Percentiles rank a stretch among this genome's conserved stretches.
Conservation (phyloP, 768 basidiomycete species). For the Gyrodon lividus region DNA sequence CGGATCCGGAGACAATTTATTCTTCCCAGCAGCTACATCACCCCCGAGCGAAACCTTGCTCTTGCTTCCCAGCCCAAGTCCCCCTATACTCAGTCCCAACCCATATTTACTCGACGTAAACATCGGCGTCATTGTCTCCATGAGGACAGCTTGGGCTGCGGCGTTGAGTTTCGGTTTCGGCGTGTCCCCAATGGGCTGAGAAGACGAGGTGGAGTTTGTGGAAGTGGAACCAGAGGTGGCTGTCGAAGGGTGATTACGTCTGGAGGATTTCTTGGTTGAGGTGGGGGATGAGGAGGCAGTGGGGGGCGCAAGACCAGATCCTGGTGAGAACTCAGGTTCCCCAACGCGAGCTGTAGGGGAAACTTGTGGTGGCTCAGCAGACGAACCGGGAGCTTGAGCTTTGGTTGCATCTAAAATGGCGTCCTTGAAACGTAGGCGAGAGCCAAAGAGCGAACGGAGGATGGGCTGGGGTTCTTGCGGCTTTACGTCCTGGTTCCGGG, state of each 20-base stretch:
- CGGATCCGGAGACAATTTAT: not conserved
- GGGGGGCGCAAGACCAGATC: not conserved
- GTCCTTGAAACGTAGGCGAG: not conserved
- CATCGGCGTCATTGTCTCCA: not conserved
- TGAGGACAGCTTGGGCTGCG: slow-evolving; percentile 3
- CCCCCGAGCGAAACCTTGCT: not conserved
- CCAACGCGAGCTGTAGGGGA: not conserved
- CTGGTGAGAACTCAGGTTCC: not conserved
- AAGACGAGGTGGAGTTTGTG: not conserved
- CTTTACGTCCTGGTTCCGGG: not conserved
- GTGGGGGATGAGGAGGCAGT: not conserved
- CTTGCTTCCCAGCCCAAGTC: not conserved
- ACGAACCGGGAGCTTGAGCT: not conserved
- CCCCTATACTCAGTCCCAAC: not conserved
- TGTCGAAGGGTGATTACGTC: not conserved
- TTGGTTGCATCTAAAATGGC: too few species aligned
- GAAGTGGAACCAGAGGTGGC: not conserved
- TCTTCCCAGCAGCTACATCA: not conserved
- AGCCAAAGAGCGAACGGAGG: not conserved
- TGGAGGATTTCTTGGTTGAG: not conserved
- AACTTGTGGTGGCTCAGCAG: too few species aligned
- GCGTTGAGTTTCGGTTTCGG: slow-evolving; percentile 1
- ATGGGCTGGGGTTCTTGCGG: not conserved
- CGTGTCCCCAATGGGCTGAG: not conserved
- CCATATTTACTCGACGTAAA: not conserved